These are phyloP conservation scores for Porphyra umbilicalis DNA, from an alignment of 31 red algal species.

Conservation along the genomic window DNA sequence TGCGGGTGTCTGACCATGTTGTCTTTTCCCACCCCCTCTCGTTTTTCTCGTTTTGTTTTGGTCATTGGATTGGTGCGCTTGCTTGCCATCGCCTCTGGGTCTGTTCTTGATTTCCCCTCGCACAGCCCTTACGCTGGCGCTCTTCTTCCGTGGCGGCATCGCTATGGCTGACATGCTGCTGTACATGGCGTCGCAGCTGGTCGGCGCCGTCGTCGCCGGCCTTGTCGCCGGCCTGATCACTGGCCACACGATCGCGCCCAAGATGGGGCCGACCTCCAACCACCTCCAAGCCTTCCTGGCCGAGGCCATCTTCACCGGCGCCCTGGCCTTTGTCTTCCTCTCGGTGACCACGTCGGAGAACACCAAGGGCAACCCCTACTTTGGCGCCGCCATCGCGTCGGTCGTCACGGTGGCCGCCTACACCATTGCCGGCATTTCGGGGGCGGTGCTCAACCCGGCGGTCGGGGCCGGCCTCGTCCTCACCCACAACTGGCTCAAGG, in stretches of 20 bases:
- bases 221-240: conserved; percentile 42
- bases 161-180: conserved; percentile 34
- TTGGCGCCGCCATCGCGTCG: conserved; percentile 47
- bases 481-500: conserved; percentile 39
- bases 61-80: background rate
- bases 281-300: conserved; percentile 69
- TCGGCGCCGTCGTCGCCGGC: conserved; percentile 40
- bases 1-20: no score
- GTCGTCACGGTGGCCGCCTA: conserved; percentile 26
- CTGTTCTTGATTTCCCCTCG: background rate
- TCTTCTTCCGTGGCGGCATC: conserved; percentile 48
- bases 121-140: conserved; percentile 36
- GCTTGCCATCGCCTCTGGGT: background rate
- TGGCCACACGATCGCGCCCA: conserved; percentile 20
- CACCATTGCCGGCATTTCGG: conserved; percentile 35
- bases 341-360: conserved; percentile 34
- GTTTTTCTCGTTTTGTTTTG: background rate
- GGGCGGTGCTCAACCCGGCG: conserved; percentile 65
- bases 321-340: conserved; percentile 47
- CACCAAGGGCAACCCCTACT: conserved; percentile 52
- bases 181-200: conserved; percentile 60
- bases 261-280: conserved; percentile 22
- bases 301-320: conserved; percentile 50
- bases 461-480: conserved; percentile 39
- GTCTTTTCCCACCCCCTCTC: no score